phyloP scores from a whole-genome alignment of 1,284 basidiomycete genomes.

The Stereum hirsutum region DNA sequence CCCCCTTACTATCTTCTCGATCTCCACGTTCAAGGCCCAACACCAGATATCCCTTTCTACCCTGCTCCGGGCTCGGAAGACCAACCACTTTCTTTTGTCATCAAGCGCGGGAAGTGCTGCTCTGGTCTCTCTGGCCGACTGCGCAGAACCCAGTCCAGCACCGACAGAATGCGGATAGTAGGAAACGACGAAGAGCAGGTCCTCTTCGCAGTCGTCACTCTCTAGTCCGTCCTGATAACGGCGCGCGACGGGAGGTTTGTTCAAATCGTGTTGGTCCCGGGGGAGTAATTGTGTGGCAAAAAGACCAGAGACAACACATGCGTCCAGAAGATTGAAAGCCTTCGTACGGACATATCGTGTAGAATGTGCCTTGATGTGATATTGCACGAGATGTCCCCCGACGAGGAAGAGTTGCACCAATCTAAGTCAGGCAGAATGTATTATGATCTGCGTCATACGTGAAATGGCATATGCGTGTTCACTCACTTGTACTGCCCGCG shows the following conservation, averaged over 20 bases:
- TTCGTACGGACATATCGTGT: constrained; percentile 41
- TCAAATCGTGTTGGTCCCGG: constrained; percentile 47
- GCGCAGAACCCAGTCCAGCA: constrained; percentile 2
- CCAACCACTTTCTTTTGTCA: constrained; percentile 50
- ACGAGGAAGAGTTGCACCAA: constrained; percentile 62
- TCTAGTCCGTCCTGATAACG: constrained; percentile 76
- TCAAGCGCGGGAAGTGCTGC: constrained; percentile 41
- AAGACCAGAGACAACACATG: constrained; percentile 72
- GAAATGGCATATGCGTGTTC: neutral
- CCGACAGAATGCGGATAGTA: constrained; percentile 32
- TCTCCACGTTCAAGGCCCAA: constrained; percentile 76
- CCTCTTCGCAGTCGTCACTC: constrained; percentile 68
- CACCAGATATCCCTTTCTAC: constrained; percentile 85
- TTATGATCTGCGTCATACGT: neutral
- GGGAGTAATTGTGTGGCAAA: constrained; percentile 61
- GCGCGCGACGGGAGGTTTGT: constrained; percentile 42
- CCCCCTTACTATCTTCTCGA: constrained; percentile 63
- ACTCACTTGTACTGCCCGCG: constrained; percentile 65
- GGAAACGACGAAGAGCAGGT: constrained; percentile 67
- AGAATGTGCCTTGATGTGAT: constrained; percentile 42
- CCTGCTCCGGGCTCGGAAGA: constrained; percentile 70
- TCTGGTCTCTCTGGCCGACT: constrained; percentile 5
- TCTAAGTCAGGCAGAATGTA: constrained; percentile 24
- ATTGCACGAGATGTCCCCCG: constrained; percentile 55
- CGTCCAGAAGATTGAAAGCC: constrained; percentile 56